Base-by-base conservation (phyloP, 345 rosid species). In the Passiflora organensis region DNA sequence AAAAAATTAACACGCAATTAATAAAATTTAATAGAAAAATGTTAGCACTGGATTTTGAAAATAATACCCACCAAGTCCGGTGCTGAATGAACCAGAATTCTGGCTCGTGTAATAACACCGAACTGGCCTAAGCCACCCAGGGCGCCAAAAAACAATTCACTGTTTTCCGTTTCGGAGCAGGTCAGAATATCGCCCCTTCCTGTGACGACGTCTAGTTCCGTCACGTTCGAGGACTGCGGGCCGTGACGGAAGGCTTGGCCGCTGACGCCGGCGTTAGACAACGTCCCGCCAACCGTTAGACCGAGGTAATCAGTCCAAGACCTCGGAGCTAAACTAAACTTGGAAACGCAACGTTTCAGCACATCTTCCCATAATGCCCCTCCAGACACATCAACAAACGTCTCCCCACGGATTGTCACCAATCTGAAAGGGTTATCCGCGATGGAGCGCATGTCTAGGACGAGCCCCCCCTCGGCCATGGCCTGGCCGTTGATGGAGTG, bases 401-500 rank as follows among this genome's bases (percentile, higher is more conserved):
- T 37, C 24, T 46, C 52, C 1, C 78, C n/a, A n/a, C n/a, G n/a
- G n/a, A n/a, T n/a, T n/a, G n/a, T 51, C 5, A 66, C 60, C 1
- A 66, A 45, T 28, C 69, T 37, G 70, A 88, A 78, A 60, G 66
- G 62, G 67, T 67, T 75, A n/a, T n/a, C n/a, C n/a, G n/a, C n/a
- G 23, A 76, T 69, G 20, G 86, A 67, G 6, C 91, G 69, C 99
- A 91, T 91, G 62, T 91, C 93, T 6, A 91, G 45, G 19, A 91
- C 87, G 15, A 91, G 80, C 0, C 99, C 99, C 6, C 76, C 73
- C 43, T 76, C 83, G 19, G 91, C 72, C 99, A 91, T 89, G 32
- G 99, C 91, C 70, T 91, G 99, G 22, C 99, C 99, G 81, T 91
- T 91, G 67, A 91, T 84, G 0, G 94, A 86, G 75, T 91, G 99